A percentile compares a stretch with the other conserved stretches of the same genome.
Evolutionary conservation across 2,329 filamentous ascomycete genomes (phyloP).

Genomic region (Colletotrichum neosansevieriae): DNA sequence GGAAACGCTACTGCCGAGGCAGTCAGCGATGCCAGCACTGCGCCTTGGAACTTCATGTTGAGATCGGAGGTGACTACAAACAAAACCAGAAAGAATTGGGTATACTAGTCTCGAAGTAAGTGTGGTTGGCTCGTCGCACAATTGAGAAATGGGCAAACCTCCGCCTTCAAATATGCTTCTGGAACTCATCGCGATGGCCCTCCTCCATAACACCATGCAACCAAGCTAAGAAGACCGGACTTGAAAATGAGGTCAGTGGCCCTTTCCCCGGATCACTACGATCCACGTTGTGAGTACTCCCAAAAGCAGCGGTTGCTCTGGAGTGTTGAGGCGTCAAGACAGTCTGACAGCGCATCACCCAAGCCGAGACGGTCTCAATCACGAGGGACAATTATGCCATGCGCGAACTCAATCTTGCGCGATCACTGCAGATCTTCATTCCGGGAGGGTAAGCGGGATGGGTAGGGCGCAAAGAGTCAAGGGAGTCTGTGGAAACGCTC

Average conservation of each 20-base stretch:
- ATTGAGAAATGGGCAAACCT: not conserved
- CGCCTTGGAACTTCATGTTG: slow-evolving; percentile 18
- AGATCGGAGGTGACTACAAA: not conserved
- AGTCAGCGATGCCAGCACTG: slow-evolving; percentile 1
- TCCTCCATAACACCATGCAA: not conserved
- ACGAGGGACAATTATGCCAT: not conserved
- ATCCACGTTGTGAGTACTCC: not conserved
- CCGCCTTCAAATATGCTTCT: not conserved
- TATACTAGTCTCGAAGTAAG: not conserved
- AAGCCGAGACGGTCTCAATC: slow-evolving; percentile 3
- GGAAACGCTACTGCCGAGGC: slow-evolving; percentile 26
- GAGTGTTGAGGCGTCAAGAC: not conserved
- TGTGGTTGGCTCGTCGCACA: too few species aligned
- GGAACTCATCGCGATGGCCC: too few species aligned
- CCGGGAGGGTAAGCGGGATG: slow-evolving; percentile 1
- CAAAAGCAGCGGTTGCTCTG: not conserved
- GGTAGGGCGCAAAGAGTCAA: not conserved
- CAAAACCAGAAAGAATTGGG: not conserved
- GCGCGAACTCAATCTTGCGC: too few species aligned
- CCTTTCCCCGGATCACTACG: not conserved
- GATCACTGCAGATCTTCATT: slow-evolving; percentile 17
- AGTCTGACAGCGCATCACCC: slow-evolving; percentile 2
- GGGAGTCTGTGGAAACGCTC: not conserved
- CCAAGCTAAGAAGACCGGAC: not conserved
- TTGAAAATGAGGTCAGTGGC: slow-evolving; percentile 15